Evolutionary conservation across 2,329 filamentous ascomycete genomes (phyloP).

Genomic region (Tolypocladium cylindrosporum): DNA sequence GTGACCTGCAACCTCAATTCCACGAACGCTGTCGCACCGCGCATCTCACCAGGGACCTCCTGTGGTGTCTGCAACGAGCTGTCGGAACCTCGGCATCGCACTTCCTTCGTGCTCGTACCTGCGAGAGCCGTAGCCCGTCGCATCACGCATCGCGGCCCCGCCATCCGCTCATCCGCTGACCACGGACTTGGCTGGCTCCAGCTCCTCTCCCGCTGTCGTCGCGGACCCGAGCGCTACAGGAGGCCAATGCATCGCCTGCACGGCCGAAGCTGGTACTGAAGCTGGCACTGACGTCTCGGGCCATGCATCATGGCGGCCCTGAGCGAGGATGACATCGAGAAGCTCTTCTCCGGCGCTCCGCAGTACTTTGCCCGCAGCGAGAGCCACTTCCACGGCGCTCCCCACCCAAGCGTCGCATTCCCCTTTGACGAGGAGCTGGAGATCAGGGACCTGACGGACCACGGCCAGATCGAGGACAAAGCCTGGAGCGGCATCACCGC

Average conservation of each 20-base stretch:
- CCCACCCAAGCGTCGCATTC: slow-evolving; percentile 54
- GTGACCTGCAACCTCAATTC: background rate
- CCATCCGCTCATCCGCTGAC: background rate
- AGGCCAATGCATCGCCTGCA: background rate
- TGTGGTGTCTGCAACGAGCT: background rate
- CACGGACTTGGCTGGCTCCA: background rate
- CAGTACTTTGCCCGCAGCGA: slow-evolving; percentile 57
- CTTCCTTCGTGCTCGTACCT: background rate
- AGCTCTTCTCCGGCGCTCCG: slow-evolving; percentile 66
- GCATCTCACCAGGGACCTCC: background rate
- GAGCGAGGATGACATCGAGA: slow-evolving; percentile 50
- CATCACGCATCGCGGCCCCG: background rate
- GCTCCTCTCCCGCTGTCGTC: background rate
- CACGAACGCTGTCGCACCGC: background rate
- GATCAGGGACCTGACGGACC: slow-evolving; percentile 55
- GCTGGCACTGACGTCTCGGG: slow-evolving; percentile 8
- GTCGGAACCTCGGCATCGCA: background rate
- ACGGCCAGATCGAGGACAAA: slow-evolving; percentile 51
- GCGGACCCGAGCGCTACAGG: background rate
- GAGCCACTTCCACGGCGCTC: slow-evolving; percentile 48
- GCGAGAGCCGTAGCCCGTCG: background rate
- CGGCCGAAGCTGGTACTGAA: background rate
- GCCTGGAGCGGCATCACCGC: slow-evolving; percentile 54
- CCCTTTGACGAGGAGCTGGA: slow-evolving; percentile 55
- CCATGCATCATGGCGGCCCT: slow-evolving; percentile 35